Evolutionary conservation across 73 alveolate genomes (phyloP).

Genomic region (Paramecium pentaurelia): DNA sequence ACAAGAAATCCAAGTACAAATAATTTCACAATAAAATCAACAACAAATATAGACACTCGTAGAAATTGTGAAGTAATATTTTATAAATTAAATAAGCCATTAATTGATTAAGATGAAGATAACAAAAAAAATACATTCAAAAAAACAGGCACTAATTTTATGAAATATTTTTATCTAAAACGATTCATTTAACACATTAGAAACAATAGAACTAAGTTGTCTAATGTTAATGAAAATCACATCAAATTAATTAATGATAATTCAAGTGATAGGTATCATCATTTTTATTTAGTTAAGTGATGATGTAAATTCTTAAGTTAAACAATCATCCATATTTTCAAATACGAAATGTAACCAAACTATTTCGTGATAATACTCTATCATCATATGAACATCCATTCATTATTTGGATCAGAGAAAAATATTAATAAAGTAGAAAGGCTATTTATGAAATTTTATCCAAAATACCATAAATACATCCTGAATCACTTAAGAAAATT

Average conservation of each 20-base stretch:
- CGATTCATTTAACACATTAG: neutral
- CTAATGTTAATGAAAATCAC: neutral
- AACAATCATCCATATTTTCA: neutral
- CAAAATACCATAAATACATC: constrained; percentile 21
- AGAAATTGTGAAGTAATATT: neutral
- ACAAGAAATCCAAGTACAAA: neutral
- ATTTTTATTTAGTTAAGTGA: neutral
- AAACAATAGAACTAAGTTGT: neutral
- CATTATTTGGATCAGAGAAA: neutral
- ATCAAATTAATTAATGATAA: constrained; percentile 27
- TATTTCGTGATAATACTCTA: neutral
- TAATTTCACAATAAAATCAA: neutral
- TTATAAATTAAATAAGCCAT: neutral
- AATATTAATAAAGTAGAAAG: neutral
- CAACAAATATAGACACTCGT: neutral
- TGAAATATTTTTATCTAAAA: neutral
- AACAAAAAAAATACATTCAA: neutral
- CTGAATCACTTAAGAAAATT: neutral
- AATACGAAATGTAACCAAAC: neutral
- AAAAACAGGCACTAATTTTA: neutral
- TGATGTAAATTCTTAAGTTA: neutral
- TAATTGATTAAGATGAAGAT: neutral
- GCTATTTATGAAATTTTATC: neutral
- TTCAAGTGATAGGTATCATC: neutral
- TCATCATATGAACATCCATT: neutral